Base-by-base conservation (phyloP, 768 basidiomycete species). In the Podaxis rugospora region DNA sequence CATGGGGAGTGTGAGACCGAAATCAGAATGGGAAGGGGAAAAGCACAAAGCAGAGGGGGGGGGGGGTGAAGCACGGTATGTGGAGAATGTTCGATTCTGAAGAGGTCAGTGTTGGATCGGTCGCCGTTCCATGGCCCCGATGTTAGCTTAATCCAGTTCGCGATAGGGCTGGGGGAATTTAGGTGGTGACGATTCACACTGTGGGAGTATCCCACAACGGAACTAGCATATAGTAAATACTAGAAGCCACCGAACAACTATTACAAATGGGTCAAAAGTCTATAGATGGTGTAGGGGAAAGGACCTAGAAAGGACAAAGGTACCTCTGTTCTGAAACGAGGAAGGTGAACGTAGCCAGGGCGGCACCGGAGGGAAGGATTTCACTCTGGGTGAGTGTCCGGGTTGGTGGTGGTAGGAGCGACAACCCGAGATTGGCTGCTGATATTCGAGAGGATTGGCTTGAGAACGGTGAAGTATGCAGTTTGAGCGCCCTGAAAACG, bases 401-500 rank as follows among this genome's bases (percentile, higher is more conserved):
- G 78, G 32, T 83, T 85, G 63, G 85, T 80, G 60, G 82, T 80
- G 28, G 79, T 76, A 40, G 81, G 75, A 40, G 78, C 76, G 57
- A 78, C 78, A 61, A 78, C 73, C 57, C 78, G 76, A 56, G 75
- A 71, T 47, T 76, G 75, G 44, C 75, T 71, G 63, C 78, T 78
- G 67, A 86, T 71, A 75, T 89, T 90, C 65, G 80, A 77, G 68
- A 97, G 82, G 53, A 93, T 73, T 42, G 94, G 95, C 73, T 90
- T 90, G 72, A 98, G 75, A 60, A 91, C 79, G 66, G 80, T 79
- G 68, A 81, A 74, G 78, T 97, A 96, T 42, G 91, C 79, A 59
- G 80, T 77, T 83, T 92, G 89, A 50, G 96, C 96, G 65, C 96
- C 96, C 89, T 96, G 62, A 53, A 53, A 55, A 55, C 36, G 23